phyloP scores from a whole-genome alignment of 805 yeast genomes.

The Kodamaea kaohsiungensis region DNA sequence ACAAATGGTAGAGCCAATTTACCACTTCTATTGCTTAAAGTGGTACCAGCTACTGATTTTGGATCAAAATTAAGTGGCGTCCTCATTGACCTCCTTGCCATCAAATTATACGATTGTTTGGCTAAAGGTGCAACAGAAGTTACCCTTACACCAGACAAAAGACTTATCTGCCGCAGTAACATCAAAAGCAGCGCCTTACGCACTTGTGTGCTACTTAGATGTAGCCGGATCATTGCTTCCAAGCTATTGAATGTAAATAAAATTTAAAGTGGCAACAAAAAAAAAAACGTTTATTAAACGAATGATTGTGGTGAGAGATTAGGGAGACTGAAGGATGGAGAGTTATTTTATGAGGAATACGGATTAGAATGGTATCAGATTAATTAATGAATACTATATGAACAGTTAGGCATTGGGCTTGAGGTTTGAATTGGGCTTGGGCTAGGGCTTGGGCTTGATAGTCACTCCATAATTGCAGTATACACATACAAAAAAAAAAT shows the following conservation, averaged over 20 bases:
- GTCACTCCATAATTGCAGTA: no score
- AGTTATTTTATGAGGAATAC: no score
- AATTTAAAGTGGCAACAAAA: not conserved
- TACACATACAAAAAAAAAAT: not conserved
- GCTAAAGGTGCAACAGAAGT: not conserved
- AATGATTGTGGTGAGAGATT: not conserved
- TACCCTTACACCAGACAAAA: not conserved
- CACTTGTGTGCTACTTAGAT: not conserved
- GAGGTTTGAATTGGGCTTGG: no score
- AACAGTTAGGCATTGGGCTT: no score
- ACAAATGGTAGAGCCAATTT: not conserved
- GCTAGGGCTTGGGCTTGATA: no score
- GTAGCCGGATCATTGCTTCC: conserved; percentile 1
- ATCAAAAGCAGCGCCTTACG: not conserved
- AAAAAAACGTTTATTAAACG: not conserved
- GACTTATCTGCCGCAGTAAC: not conserved
- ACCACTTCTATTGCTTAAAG: not conserved
- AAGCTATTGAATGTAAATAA: not conserved
- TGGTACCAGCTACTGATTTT: not conserved
- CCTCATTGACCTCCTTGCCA: not conserved
- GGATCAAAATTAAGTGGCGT: conserved; percentile 1
- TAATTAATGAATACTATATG: no score
- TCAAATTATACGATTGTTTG: not conserved
- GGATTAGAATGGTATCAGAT: no score
- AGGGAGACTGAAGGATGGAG: not conserved